Evolutionary conservation across 1,284 basidiomycete genomes (phyloP).

Genomic region (Trichosporon ovoides): DNA sequence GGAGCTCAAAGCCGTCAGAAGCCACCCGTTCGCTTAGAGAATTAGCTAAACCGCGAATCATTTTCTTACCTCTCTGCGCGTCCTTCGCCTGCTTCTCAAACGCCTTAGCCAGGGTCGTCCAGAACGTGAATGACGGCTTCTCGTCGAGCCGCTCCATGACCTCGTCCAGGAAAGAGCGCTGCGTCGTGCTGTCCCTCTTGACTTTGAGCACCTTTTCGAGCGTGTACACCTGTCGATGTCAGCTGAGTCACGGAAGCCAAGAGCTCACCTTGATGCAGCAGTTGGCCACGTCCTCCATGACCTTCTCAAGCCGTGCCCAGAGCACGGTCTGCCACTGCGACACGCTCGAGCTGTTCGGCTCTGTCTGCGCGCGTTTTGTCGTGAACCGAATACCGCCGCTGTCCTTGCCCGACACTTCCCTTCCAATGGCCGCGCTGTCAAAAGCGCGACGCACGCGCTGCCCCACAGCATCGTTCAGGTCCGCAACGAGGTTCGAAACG

Average conservation of each 20-base stretch:
- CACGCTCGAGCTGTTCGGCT: conserved; percentile 73
- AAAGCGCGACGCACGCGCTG: conserved; percentile 74
- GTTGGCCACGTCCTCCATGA: conserved; percentile 82
- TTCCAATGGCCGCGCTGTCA: conserved; percentile 76
- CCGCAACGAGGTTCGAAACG: conserved; percentile 70
- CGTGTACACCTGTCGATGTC: conserved; percentile 66
- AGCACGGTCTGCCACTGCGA: conserved; percentile 75
- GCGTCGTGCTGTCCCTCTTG: conserved; percentile 74
- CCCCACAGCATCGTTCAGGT: conserved; percentile 78
- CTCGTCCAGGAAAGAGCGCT: conserved; percentile 78
- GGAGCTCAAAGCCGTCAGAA: conserved; percentile 76
- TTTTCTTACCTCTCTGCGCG: conserved; percentile 60
- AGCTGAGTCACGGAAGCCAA: background rate
- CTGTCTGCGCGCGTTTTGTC: conserved; percentile 59
- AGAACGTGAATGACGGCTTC: conserved; percentile 84
- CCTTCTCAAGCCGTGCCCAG: conserved; percentile 73
- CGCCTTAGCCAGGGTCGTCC: conserved; percentile 72
- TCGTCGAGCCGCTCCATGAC: conserved; percentile 88
- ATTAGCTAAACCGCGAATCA: background rate
- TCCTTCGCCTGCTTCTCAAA: conserved; percentile 75
- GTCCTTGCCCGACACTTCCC: conserved; percentile 68
- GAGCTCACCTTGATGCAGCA: conserved; percentile 75
- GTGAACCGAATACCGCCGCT: conserved; percentile 35
- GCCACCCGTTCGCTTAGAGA: conserved; percentile 52
- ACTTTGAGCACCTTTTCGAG: conserved; percentile 86